A percentile compares a stretch with the other conserved stretches of the same genome.
Conservation (phyloP, 2,329 filamentous ascomycete species). For the Penicillium sp. region DNA sequence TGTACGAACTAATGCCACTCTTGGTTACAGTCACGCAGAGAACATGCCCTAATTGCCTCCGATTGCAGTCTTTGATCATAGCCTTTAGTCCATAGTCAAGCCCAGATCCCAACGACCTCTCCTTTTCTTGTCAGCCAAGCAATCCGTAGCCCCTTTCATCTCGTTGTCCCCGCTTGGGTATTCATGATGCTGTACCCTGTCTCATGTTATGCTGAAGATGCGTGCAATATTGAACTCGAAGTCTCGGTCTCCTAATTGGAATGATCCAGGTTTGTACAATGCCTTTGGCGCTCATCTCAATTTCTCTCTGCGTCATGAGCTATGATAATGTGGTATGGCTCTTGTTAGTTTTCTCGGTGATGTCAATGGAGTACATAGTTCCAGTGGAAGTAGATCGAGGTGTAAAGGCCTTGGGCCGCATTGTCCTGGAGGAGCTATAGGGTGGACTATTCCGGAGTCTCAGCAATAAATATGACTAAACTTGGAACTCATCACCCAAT, state of each 20-base stretch:
- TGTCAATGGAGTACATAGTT: not conserved
- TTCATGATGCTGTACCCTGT: not conserved
- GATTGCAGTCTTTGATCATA: not conserved
- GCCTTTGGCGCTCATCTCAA: not conserved
- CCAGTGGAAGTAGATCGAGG: not conserved
- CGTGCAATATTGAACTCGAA: not conserved
- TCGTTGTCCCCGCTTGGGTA: not conserved
- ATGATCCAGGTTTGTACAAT: not conserved
- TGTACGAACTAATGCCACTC: not conserved
- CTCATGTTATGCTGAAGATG: not conserved
- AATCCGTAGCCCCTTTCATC: slow-evolving; percentile 7
- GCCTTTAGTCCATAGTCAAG: not conserved
- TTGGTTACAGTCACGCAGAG: not conserved
- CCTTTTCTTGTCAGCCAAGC: not conserved
- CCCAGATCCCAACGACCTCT: not conserved
- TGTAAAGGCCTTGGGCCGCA: not conserved
- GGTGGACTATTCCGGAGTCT: not conserved
- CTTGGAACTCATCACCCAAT: not conserved
- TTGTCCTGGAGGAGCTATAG: not conserved
- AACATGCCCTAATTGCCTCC: not conserved
- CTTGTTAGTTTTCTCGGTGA: not conserved
- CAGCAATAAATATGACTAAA: not conserved
- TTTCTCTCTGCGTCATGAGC: not conserved
- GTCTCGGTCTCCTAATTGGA: not conserved
- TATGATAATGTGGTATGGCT: not conserved